Base-by-base conservation (phyloP, 345 rosid genomes). In the Garcia nutans region DNA sequence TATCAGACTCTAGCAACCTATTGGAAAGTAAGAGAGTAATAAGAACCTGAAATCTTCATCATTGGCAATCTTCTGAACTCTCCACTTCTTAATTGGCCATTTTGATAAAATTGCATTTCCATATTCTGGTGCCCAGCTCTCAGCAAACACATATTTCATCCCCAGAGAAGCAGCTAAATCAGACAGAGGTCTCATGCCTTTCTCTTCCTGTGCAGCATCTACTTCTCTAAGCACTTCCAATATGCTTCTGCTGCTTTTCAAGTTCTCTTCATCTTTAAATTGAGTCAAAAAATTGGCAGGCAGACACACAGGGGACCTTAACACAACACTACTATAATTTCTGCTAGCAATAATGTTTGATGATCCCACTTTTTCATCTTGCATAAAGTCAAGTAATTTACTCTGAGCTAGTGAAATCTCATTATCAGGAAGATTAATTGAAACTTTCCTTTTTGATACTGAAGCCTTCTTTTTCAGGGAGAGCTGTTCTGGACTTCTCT, bases 61-160 rank as follows among this genome's bases (percentile, higher is more conserved):
- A 58, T 91, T 87, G 0, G 93, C 97, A 31, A 95, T 93, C 82
- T 86, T 90, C 77, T 90, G 93, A 69, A 90, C 88, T 77, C 79
- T 87, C 97, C 96, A 95, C 44, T 82, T 83, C 86, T 90, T 88
- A 66, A 93, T 93, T 0, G 96, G 94, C 94, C 94, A 95, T 80
- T 88, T 90, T 1, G 99, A 91, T 57, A 93, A 72, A 81, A 93
- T 78, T 1, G 97, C 99, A 66, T 93, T 95, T 9, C 99, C 99
- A 65, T 88, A 95, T 78, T 91, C 94, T 0, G 97, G 99, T 11
- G 95, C 97, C 98, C 98, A 94, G 79, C 97, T 92, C 76, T 94
- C 98, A 10, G 96, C 94, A 74, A 94, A 94, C 79, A 88, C 93
- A 0, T 88, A 92, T 71, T 87, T 84, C 98, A 94, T 94, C 63